Percentiles rank a stretch among this genome's conserved stretches.
Conservation (phyloP, 2,329 filamentous ascomycete genomes). For the Nectriaceae sp. region DNA sequence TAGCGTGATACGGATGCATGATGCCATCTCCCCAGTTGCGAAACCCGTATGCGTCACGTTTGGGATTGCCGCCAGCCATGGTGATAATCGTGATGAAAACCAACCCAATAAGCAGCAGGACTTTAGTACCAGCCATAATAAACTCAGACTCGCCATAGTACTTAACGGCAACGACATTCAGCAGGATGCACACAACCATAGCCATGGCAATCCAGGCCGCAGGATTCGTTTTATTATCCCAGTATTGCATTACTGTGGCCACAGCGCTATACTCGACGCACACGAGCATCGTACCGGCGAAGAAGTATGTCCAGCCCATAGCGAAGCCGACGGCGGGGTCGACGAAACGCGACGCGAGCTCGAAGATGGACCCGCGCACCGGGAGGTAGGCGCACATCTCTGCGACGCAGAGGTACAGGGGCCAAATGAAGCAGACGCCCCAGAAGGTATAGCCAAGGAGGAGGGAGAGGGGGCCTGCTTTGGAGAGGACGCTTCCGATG, state of each 20-base stretch:
- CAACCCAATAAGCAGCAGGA: conserved; percentile 48
- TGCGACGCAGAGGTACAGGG: conserved; percentile 44
- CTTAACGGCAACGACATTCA: conserved; percentile 46
- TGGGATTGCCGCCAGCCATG: conserved; percentile 67
- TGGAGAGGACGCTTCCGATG: conserved; percentile 39
- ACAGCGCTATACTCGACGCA: conserved; percentile 43
- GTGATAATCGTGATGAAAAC: conserved; percentile 64
- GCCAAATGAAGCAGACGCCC: conserved; percentile 42
- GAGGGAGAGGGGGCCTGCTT: conserved; percentile 42
- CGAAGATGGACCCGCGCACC: conserved; percentile 54
- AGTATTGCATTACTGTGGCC: conserved; percentile 43
- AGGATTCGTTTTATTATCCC: conserved; percentile 40
- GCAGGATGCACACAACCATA: conserved; percentile 41
- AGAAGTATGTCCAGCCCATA: conserved; percentile 50
- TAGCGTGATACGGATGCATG: conserved; percentile 31
- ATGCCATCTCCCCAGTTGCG: conserved; percentile 45
- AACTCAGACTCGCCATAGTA: conserved; percentile 43
- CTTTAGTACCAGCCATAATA: conserved; percentile 57
- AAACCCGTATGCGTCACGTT: conserved; percentile 60
- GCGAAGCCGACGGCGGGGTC: conserved; percentile 58
- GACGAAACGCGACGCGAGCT: conserved; percentile 52
- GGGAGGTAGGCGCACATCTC: conserved; percentile 59
- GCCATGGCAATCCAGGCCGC: conserved; percentile 49
- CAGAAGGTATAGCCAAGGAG: conserved; percentile 43
- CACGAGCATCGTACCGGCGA: conserved; percentile 42